A percentile compares a stretch with the other conserved stretches of the same genome.
Conservation (phyloP, 129 eudicot genomes). For the Chrysanthemum makinoi region DNA sequence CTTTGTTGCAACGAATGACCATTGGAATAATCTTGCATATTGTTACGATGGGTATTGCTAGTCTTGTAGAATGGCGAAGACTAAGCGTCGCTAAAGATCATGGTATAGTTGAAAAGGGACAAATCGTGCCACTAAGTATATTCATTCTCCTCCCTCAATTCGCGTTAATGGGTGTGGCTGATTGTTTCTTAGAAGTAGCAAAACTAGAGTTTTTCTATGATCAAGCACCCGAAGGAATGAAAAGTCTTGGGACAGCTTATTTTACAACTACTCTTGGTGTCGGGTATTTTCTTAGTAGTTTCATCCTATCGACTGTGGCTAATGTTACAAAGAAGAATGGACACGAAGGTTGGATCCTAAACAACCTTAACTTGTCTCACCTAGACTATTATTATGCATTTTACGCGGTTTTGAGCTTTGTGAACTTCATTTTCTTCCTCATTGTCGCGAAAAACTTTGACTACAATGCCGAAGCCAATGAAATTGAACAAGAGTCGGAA, state of each 20-base stretch:
- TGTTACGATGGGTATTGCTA: constrained; percentile 38
- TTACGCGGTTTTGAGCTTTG: constrained; percentile 43
- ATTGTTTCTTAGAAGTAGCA: constrained; percentile 58
- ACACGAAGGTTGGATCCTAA: constrained; percentile 53
- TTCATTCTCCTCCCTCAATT: constrained; percentile 69
- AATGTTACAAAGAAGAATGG: constrained; percentile 50
- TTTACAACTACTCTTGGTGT: constrained; percentile 51
- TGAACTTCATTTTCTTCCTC: constrained; percentile 55
- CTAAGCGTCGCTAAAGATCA: constrained; percentile 38
- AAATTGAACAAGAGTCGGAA: constrained; percentile 23
- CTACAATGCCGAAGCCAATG: constrained; percentile 36
- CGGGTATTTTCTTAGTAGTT: constrained; percentile 58
- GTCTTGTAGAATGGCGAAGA: constrained; percentile 49
- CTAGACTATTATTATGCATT: constrained; percentile 63
- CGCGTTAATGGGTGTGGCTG: constrained; percentile 51
- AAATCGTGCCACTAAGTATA: constrained; percentile 55
- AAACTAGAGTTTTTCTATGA: constrained; percentile 76
- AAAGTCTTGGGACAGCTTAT: constrained; percentile 69
- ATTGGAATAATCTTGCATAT: constrained; percentile 55
- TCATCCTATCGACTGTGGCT: constrained; percentile 49
- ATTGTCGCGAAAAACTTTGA: constrained; percentile 40
- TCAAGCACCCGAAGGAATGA: constrained; percentile 86
- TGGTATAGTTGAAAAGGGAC: constrained; percentile 29
- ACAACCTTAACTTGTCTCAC: constrained; percentile 52
- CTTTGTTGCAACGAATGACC: constrained; percentile 58